Evolutionary conservation across 192 early-diverging fungal genomes (phyloP), one percentile per base, ranked within the genome.

Genomic region (Coemansia furcata): DNA sequence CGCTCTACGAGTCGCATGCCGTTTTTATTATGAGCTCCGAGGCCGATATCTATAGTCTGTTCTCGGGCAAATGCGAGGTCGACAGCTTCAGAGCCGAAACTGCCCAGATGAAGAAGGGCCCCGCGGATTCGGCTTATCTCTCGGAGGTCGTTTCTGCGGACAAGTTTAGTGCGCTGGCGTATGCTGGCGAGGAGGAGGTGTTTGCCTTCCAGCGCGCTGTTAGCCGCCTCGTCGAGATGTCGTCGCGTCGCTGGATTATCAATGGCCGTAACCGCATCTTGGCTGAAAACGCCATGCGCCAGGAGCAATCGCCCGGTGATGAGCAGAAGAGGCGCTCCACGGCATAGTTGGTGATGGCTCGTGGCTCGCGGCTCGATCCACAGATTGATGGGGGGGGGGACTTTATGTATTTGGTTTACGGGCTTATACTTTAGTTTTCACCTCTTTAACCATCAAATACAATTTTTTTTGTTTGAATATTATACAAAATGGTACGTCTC

Each of bases 131-230:
- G 3, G 42, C 63, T 6, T 10, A 35, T n/a, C 19, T 47, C 46
- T 32, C 63, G 17, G 58, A 64, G 59, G 54, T 72, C 6, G 33
- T 54, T 12, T 44, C 49, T 29, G 42, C 36, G 42, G 44, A 38
- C 57, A 68, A 12, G 66, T 60, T 60, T 26, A 33, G 33, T 17
- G 73, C 63, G 1, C 32, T 65, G 62, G 46, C 73, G 14, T 73
- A 69, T 68, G 67, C 74, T 7, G 94, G 94, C 21, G 89, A 94
- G 46, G 97, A 99, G 74, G 97, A 99, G 72, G 87, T 89, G 11
- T 99, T 99, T 89, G 95, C 97, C 14, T 96, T 99, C 64, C 91
- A 94, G 79, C 83, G 97, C 54, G 95, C 97, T 6, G 74, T 97
- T 35, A 95, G 93, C 50, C 87, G 97, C 23, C 72, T 99, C 39